phyloP scores from a whole-genome alignment of 441 rosid species.

The Corymbia citriodora region DNA sequence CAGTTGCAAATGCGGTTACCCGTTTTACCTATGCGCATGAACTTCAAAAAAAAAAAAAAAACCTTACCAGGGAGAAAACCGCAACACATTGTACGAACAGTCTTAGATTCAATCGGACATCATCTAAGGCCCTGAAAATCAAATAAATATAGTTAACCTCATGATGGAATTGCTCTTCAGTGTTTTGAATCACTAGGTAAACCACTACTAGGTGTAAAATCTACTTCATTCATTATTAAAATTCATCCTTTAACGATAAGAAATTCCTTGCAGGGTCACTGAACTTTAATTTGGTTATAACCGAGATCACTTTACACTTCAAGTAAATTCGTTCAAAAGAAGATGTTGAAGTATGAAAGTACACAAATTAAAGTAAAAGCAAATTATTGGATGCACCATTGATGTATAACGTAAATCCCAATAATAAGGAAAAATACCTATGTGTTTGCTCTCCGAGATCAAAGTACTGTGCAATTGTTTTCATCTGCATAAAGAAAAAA shows the following conservation, averaged over 20 bases:
- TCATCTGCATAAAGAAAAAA: neutral
- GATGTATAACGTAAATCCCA: neutral
- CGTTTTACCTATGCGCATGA: too few species aligned
- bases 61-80: neutral
- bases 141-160: neutral
- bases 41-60: too few species aligned
- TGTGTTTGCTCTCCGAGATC: neutral
- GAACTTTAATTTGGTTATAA: neutral
- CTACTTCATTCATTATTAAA: neutral
- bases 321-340: neutral
- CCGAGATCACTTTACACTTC: neutral
- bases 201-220: neutral
- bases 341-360: accelerated
- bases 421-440: neutral
- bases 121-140: neutral
- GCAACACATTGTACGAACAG: neutral
- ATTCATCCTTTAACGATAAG: neutral
- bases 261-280: neutral
- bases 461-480: neutral
- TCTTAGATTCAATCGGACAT: neutral
- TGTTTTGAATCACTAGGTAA: neutral
- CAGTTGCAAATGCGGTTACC: neutral
- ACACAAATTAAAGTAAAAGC: neutral
- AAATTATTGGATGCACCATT: neutral
- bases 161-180: neutral